Percentiles rank a stretch among this genome's conserved stretches.
These are phyloP conservation scores for Magnaporthiopsis rhizophila DNA, from an alignment of 2,329 filamentous ascomycete genomes.

Conservation along the genomic window DNA sequence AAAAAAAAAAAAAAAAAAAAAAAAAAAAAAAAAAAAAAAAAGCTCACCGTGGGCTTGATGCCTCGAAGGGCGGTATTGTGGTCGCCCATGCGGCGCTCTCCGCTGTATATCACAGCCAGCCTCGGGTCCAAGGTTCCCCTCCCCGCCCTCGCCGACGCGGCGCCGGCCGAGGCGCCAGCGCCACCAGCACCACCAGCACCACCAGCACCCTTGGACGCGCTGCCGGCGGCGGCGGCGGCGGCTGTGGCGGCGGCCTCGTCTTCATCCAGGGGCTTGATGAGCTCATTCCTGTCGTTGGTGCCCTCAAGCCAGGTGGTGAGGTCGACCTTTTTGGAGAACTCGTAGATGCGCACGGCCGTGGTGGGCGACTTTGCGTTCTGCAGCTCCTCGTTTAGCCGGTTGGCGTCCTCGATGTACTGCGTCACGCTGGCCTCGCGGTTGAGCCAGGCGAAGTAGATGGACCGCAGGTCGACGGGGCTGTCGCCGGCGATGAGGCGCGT, in stretches of 20 bases:
- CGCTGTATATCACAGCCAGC: constrained; percentile 80
- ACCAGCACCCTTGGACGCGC: constrained; percentile 27
- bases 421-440: constrained; percentile 86
- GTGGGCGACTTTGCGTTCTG: constrained; percentile 30
- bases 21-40: too few relatives aligned
- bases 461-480: constrained; percentile 73
- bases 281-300: constrained; percentile 82
- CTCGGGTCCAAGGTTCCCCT: constrained; percentile 70
- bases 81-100: constrained; percentile 86
- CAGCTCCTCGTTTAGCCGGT: constrained; percentile 72
- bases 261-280: constrained; percentile 75
- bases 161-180: constrained; percentile 32
- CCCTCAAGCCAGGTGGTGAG: constrained; percentile 91
- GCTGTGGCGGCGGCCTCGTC: constrained; percentile 42
- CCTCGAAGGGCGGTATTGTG: constrained; percentile 82
- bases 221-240: constrained; percentile 24
- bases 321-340: constrained; percentile 86
- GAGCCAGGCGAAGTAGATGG: constrained; percentile 92
- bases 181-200: too few relatives aligned
- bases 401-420: constrained; percentile 81
- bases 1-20: too few relatives aligned
- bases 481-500: constrained; percentile 83
- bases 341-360: constrained; percentile 74
- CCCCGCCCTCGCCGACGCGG: constrained; percentile 42
- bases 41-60: too few relatives aligned